These are phyloP conservation scores for Trichoderma asperelloides DNA, from an alignment of 495 filamentous ascomycete genomes.

Conservation along the genomic window DNA sequence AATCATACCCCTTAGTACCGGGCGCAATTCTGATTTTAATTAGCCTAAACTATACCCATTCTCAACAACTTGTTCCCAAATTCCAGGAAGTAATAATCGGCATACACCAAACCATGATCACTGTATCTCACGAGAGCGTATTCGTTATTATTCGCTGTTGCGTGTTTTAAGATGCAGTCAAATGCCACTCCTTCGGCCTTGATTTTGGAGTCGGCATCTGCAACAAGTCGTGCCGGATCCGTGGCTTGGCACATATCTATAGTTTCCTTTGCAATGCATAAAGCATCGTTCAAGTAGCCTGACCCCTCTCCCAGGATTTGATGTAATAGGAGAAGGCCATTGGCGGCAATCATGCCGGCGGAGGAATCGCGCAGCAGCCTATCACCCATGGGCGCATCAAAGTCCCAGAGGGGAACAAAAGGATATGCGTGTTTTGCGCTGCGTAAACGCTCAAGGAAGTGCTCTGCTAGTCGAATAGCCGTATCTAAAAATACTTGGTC, in stretches of 20 bases:
- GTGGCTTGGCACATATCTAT: not conserved
- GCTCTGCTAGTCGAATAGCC: constrained; percentile 24
- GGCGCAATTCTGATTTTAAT: no score
- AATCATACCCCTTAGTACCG: no score
- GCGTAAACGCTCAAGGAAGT: constrained; percentile 28
- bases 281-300: not conserved
- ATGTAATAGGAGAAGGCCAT: constrained; percentile 31
- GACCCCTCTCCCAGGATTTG: constrained; percentile 18
- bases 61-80: constrained; percentile 30
- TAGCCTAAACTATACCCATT: constrained; percentile 19
- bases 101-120: constrained; percentile 37
- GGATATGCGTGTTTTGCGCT: not conserved
- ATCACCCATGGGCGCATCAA: constrained; percentile 27
- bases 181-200: not conserved
- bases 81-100: constrained; percentile 39
- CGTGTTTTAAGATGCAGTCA: constrained; percentile 2
- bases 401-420: constrained; percentile 29
- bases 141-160: constrained; percentile 32
- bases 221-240: not conserved
- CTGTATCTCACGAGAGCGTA: constrained; percentile 16
- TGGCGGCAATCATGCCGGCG: constrained; percentile 32
- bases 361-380: constrained; percentile 27
- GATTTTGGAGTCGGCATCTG: not conserved
- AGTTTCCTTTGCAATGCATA: not conserved
- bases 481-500: constrained; percentile 27